phyloP scores from a whole-genome alignment of 495 filamentous ascomycete species.

The Penicillium simplicissimum region DNA sequence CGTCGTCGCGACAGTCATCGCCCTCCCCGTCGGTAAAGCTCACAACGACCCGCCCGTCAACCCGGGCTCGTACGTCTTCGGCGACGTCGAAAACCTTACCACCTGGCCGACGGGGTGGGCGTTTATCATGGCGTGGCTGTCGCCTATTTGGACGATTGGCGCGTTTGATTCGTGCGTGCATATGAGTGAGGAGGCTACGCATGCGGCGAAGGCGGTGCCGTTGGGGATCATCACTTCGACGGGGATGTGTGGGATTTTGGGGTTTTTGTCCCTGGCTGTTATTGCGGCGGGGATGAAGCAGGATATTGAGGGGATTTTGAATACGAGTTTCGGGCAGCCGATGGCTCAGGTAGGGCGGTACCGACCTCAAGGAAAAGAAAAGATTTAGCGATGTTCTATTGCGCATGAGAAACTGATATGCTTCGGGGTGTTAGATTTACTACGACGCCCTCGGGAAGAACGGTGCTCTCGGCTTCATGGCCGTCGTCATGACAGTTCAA shows the following conservation, averaged over 20 bases:
- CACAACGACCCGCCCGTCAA: slow-evolving; percentile 36
- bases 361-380: too few relatives aligned
- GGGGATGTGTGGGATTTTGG: slow-evolving; percentile 48
- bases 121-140: slow-evolving; percentile 66
- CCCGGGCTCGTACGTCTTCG: slow-evolving; percentile 41
- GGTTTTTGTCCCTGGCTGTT: slow-evolving; percentile 54
- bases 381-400: not conserved
- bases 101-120: slow-evolving; percentile 63
- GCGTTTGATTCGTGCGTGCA: slow-evolving; percentile 57
- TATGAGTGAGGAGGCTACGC: slow-evolving; percentile 65
- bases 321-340: slow-evolving; percentile 42
- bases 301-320: slow-evolving; percentile 36
- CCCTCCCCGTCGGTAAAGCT: slow-evolving; percentile 58
- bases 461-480: slow-evolving; percentile 50
- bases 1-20: slow-evolving; percentile 64
- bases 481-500: slow-evolving; percentile 42
- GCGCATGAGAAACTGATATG: not conserved
- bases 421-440: slow-evolving; percentile 37
- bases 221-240: slow-evolving; percentile 55
- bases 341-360: slow-evolving; percentile 42
- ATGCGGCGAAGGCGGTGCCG: slow-evolving; percentile 62
- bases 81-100: slow-evolving; percentile 53
- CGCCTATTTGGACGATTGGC: slow-evolving; percentile 68
- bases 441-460: slow-evolving; percentile 48
- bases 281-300: slow-evolving; percentile 44